Conservation (phyloP, 192 early-diverging fungal species). For the Kickxella alabastrina region DNA sequence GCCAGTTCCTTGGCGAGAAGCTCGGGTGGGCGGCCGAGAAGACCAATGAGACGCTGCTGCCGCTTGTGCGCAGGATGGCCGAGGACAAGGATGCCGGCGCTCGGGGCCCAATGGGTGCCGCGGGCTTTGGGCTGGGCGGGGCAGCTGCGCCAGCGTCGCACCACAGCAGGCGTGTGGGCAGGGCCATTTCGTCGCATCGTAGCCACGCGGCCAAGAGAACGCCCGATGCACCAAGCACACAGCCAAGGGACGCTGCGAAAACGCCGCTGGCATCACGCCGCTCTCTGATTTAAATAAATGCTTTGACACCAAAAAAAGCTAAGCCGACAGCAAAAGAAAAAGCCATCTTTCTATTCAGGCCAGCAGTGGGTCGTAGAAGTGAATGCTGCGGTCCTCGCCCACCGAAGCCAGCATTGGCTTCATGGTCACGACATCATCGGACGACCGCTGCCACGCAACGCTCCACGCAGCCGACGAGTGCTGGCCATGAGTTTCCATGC, state of each 20-base stretch:
- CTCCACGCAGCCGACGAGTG: conserved; percentile 44
- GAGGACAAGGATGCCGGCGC: conserved; percentile 3
- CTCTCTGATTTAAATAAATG: conserved; percentile 6
- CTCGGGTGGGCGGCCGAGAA: conserved; percentile 44
- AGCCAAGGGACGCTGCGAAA: too few species aligned
- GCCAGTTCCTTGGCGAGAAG: conserved; percentile 45
- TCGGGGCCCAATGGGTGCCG: background rate
- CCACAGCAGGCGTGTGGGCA: conserved; percentile 41
- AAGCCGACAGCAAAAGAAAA: too few species aligned
- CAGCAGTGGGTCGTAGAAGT: conserved; percentile 43
- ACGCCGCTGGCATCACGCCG: conserved; percentile 3
- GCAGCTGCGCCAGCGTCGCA: too few species aligned
- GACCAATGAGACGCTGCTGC: conserved; percentile 46
- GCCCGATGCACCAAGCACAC: background rate
- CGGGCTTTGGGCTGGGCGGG: too few species aligned
- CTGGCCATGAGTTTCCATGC: conserved; percentile 40
- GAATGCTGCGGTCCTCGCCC: conserved; percentile 40
- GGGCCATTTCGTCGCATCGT: conserved; percentile 39
- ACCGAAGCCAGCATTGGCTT: conserved; percentile 47
- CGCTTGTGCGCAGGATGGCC: conserved; percentile 42
- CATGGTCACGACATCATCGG: conserved; percentile 18
- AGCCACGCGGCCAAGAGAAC: background rate
- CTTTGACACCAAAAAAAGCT: background rate
- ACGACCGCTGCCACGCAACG: conserved; percentile 44
- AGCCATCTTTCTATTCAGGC: too few species aligned